Evolutionary conservation across 73 alveolate genomes (phyloP), one percentile per base, ranked within the genome.

Genomic region (Strombidium stylifer): DNA sequence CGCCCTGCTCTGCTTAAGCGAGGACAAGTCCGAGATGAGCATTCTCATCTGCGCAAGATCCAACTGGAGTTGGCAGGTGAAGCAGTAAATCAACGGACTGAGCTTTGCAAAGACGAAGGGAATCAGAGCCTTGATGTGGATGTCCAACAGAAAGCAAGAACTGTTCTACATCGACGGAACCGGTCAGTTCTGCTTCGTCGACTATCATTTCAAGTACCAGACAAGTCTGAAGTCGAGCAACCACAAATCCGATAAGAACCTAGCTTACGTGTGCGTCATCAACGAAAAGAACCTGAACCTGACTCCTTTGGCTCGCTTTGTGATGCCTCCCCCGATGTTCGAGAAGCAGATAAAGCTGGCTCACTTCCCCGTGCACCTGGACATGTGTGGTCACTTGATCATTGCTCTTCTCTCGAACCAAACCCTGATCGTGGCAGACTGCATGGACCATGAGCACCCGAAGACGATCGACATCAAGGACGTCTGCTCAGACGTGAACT

Each of bases 1-100:
- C 0, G 71, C 89, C 18, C 56, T 72, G 4, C 51, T 51, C 57
- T 50, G 71, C 26, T 25, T 28, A 10, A 23, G 30, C 24, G 16
- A 49, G 20, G 8, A 37, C 11, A 36, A 0, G 25, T 23, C 41
- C 27, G 15, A 74, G 48, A n/a, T 41, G 32, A 51, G 46, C 20
- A 37, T 62, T 19, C 11, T 56, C 16, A 53, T 86, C 15, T 69
- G 71, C 73, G 32, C 42, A 27, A 81, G 94, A 64, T 59, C 84
- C 69, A 90, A 90, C 71, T 90, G 73, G 57, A 72, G 83, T 36
- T 90, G 98, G 98, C 82, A 46, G 48, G 12, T 48, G 26, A 90
- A 90, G 72, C 77, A 66, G 61, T 20, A 28, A 14, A 41, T 86
- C 25, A n/a, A n/a, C n/a, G n/a, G n/a, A n/a, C n/a, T n/a, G n/a